Evolutionary conservation across 306 rosid genomes (phyloP), one percentile per base, ranked within the genome.

Genomic region (Carpinus viminea): DNA sequence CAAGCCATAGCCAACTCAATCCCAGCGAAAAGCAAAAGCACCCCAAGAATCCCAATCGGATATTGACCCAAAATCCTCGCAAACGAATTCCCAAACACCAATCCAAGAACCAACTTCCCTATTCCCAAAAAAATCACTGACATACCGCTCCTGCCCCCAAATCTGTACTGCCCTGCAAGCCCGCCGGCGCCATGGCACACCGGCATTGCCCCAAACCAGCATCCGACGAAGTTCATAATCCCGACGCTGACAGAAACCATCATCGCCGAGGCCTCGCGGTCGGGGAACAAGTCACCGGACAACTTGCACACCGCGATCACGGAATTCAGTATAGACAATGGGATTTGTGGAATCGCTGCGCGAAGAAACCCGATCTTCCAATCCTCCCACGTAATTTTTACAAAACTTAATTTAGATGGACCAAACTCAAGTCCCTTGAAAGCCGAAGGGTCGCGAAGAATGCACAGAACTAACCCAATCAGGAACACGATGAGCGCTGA

Each of bases 191-290:
- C 96, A 54, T 92, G 97, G 75, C 97, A 92, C 21, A 91, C 91
- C 10, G 97, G 96, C 96, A 92, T 89, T 34, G 97, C 96, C 21
- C 97, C 97, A 74, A 92, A 90, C 97, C 97, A 92, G 84, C 97
- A 92, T 4, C 96, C 96, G 0, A 92, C 88, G 4, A 90, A 89
- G 76, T 92, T 92, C 97, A 92, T 90, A 0, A 90, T 5, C 10
- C 90, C 97, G 1, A 90, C 95, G 21, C 94, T 92, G 0, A 88
- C 66, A 0, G 97, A 90, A 56, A 92, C 95, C 9, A 64, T 82
- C 91, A 54, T 85, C 1, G 90, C 96, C 11, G 97, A 92, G 34
- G 87, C 97, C 38, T 92, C 97, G 13, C 82, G 80, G 0, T 82
- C 96, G 0, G 97, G 97, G 52, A 92, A 92, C 79, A 92, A 80